Percentiles rank a stretch among this genome's conserved stretches.
These are phyloP conservation scores for Psilocybe sp. DNA, from an alignment of 768 basidiomycete genomes.

Conservation along the genomic window DNA sequence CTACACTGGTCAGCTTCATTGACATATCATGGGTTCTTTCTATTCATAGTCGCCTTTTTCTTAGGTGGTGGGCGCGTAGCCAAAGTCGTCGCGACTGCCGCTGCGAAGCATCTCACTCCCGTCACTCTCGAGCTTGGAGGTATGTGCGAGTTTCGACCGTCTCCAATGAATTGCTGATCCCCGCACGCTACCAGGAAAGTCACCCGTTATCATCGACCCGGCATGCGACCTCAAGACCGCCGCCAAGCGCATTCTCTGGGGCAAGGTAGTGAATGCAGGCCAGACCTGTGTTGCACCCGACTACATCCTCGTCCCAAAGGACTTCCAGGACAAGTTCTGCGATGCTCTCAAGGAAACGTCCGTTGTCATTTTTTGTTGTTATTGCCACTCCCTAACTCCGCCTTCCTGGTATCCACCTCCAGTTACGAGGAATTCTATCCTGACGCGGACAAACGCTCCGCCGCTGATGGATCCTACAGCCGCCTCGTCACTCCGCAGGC, in stretches of 20 bases:
- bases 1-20: slow-evolving; percentile 53
- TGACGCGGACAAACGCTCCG: slow-evolving; percentile 39
- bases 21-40: too few relatives aligned
- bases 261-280: slow-evolving; percentile 75
- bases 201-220: slow-evolving; percentile 72
- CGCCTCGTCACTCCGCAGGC: slow-evolving; percentile 55
- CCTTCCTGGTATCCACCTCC: background rate
- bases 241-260: slow-evolving; percentile 77
- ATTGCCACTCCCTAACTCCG: background rate
- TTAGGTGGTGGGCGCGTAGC: slow-evolving; percentile 59
- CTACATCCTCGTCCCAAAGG: slow-evolving; percentile 47
- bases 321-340: slow-evolving; percentile 44
- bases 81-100: slow-evolving; percentile 66
- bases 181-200: slow-evolving; percentile 46
- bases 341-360: slow-evolving; percentile 41
- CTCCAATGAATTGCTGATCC: background rate
- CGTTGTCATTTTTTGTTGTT: slow-evolving; percentile 8
- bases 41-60: slow-evolving; percentile 17
- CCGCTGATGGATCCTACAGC: slow-evolving; percentile 39
- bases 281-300: slow-evolving; percentile 72
- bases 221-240: slow-evolving; percentile 61
- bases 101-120: slow-evolving; percentile 75
- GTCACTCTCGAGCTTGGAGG: slow-evolving; percentile 45
- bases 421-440: slow-evolving; percentile 60
- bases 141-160: slow-evolving; percentile 12